phyloP scores from a whole-genome alignment of 2,329 filamentous ascomycete species.

The Verticillium zaregamsianum region DNA sequence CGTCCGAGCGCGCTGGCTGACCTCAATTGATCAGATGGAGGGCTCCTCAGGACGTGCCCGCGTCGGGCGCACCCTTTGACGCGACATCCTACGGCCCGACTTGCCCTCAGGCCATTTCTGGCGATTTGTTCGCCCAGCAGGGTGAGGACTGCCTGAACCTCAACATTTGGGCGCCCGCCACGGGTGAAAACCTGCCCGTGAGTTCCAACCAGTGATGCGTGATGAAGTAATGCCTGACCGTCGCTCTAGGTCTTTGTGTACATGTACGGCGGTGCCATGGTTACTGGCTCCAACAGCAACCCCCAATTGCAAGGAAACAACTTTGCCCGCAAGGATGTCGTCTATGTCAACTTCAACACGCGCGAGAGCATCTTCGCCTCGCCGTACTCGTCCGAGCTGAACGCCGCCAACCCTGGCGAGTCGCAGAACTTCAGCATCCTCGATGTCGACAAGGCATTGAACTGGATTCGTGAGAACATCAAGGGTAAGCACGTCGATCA shows the following conservation, averaged over 20 bases:
- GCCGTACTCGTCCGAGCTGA: slow-evolving; percentile 33
- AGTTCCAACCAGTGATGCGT: slow-evolving; percentile 5
- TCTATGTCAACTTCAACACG: slow-evolving; percentile 35
- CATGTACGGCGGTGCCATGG: slow-evolving; percentile 40
- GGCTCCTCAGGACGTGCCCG: slow-evolving; percentile 19
- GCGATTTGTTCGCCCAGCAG: slow-evolving; percentile 16
- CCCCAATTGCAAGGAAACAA: slow-evolving; percentile 29
- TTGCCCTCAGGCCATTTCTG: slow-evolving; percentile 20
- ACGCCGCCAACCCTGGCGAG: slow-evolving; percentile 19
- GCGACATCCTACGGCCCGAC: slow-evolving; percentile 21
- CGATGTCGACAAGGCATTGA: slow-evolving; percentile 31
- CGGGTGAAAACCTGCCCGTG: slow-evolving; percentile 21
- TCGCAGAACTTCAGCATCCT: slow-evolving; percentile 25
- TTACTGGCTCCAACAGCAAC: slow-evolving; percentile 35
- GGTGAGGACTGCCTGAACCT: slow-evolving; percentile 39
- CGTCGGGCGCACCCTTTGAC: slow-evolving; percentile 14
- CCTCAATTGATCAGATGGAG: slow-evolving; percentile 12
- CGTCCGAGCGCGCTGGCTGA: background rate
- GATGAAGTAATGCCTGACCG: background rate
- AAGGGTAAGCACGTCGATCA: slow-evolving; percentile 4
- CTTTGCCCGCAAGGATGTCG: slow-evolving; percentile 29
- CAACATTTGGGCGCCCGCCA: slow-evolving; percentile 29
- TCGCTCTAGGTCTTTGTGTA: slow-evolving; percentile 32
- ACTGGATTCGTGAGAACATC: slow-evolving; percentile 35
- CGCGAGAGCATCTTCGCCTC: slow-evolving; percentile 39